Base-by-base conservation (phyloP, 345 rosid species). In the Eucalyptus marginata region DNA sequence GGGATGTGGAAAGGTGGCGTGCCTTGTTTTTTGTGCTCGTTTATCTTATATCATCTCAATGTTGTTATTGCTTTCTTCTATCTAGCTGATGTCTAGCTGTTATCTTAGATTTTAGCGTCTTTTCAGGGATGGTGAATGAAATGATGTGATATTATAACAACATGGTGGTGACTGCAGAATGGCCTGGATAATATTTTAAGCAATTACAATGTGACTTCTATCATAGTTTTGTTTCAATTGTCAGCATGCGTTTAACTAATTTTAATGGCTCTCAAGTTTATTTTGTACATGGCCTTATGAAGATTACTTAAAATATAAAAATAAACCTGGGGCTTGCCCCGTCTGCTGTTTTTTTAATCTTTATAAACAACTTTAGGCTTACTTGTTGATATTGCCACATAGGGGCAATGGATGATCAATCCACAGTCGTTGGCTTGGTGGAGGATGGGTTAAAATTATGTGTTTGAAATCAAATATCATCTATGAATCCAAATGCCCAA, bases 1-100 rank as follows among this genome's bases (percentile, higher is more conserved):
- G 54, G 97, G 97, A 46, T 97, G 99, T 87, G 99, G 97, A 86
- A 98, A 97, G 99, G 99, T 98, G 89, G 47, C 5, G 7, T 86
- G 24, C n/a, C 27, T 50, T 52, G 27, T 52, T 8, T 31, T 85
- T 81, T 89, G 18, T 43, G 5, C 29, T 17, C 27, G 76, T 85
- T 90, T 40, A 43, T 33, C 62, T 50, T 86, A 11, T 47, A 86
- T 64, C 51, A 47, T 31, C 64, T 7, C 10, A 50, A 76, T 64
- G 88, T 43, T 88, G 33, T 87, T 31, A 49, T 49, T 49, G 44
- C 62, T 31, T n/a, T 49, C 87, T 27, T 86, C 25, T 50, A 49
- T 56, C 22, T 86, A 50, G 87, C 40, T 86, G 36, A 71, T 71
- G 14, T 71, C 46, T 71, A 71, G 81, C 27, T 71, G 81, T 36